Base-by-base conservation (phyloP, 2,329 filamentous ascomycete species). In the Xylariomycetidae sp. region DNA sequence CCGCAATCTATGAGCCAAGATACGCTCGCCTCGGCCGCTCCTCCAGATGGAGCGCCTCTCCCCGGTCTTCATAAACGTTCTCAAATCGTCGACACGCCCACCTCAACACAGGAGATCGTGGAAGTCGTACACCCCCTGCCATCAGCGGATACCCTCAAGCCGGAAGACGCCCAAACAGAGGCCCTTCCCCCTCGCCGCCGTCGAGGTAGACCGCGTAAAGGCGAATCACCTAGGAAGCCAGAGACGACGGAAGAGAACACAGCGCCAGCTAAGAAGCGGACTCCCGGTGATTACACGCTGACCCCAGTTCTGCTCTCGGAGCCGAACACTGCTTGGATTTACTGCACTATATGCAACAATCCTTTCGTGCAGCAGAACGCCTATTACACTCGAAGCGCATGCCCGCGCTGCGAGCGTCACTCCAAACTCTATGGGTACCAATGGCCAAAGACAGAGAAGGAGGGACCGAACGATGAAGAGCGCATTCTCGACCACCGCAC, bases 401-500 rank as follows among this genome's bases (percentile, higher is more conserved):
- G 92, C 56, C 89, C 87, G 4, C 78, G 92, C 6, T 98, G 92
- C 58, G 92, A 98, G 63, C 77, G 92, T 1, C 92, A 98, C 54
- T 93, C 85, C 12, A 96, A 94, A 64, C 65, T 98, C 1, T 98
- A 96, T 56, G 93, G 93, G 0, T 95, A 85, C 53, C 71, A 83
- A 37, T 98, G 92, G 92, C 92, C 92, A 5, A 95, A 98, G 66
- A 96, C 92, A 0, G 84, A 95, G 39, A 82, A 72, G 41, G 78
- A 82, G 17, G 85, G 85, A 1, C 76, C 77, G 12, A 59, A 74
- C 14, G 92, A 96, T 54, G 78, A 82, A 46, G 73, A 80, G 53
- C 63, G 78, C 8, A 67, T 94, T 1, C 69, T 92, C 39, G 90
- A 96, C 54, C 89, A 95, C 53, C 72, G 90, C n/a, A 80, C 73